A percentile compares a stretch with the other conserved stretches of the same genome.
phyloP scores from a whole-genome alignment of 192 early-diverging fungal genomes.

The Rhizophagus prolifer region DNA sequence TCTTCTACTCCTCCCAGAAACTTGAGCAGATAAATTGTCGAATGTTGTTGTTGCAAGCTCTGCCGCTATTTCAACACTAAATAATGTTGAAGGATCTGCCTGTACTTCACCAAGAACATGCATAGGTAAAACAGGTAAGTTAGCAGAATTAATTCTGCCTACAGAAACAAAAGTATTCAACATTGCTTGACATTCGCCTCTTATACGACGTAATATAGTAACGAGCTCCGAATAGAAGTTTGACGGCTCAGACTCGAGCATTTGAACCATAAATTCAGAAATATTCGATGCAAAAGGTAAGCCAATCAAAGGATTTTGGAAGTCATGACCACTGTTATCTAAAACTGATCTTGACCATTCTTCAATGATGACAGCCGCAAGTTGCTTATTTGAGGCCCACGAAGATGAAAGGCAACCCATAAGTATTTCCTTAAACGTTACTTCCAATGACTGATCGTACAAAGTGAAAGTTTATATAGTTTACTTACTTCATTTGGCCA shows the following conservation, averaged over 20 bases:
- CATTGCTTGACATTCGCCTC: constrained; percentile 63
- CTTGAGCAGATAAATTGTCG: constrained; percentile 42
- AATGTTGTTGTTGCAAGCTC: constrained; percentile 47
- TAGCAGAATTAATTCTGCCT: constrained; percentile 39
- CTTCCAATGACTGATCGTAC: constrained; percentile 36
- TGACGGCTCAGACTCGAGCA: constrained; percentile 54
- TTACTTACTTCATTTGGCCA: constrained; percentile 47
- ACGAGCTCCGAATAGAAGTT: constrained; percentile 66
- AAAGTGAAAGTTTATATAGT: background rate
- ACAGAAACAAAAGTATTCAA: constrained; percentile 60
- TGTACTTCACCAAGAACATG: constrained; percentile 37
- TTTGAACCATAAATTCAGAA: constrained; percentile 54
- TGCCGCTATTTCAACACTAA: constrained; percentile 58
- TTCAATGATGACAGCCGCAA: constrained; percentile 74
- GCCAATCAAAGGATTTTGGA: constrained; percentile 35
- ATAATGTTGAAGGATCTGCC: constrained; percentile 35
- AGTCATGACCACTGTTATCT: constrained; percentile 35
- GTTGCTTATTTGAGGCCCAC: constrained; percentile 76
- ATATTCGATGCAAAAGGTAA: constrained; percentile 53
- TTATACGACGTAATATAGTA: constrained; percentile 59
- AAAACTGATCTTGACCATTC: constrained; percentile 70
- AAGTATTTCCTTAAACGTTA: constrained; percentile 53
- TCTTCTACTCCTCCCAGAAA: constrained; percentile 39
- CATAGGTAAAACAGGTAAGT: constrained; percentile 56
- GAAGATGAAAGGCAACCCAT: constrained; percentile 63